A percentile compares a stretch with the other conserved stretches of the same genome.
These are phyloP conservation scores for Candida ipomoeae DNA, from an alignment of 805 yeast genomes.

Conservation along the genomic window DNA sequence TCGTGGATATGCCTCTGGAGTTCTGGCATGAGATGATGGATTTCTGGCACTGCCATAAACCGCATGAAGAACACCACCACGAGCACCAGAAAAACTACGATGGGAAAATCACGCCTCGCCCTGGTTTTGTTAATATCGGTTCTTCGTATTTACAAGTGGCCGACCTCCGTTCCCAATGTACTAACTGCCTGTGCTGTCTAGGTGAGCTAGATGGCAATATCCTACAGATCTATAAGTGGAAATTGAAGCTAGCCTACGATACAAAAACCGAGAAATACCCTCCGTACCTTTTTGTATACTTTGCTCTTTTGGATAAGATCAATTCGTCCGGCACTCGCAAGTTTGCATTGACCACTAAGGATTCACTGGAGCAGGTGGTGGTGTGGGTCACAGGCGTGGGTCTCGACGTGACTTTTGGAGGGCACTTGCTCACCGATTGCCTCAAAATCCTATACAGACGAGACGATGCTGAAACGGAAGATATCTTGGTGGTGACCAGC, in stretches of 20 bases:
- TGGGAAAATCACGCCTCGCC: constrained; percentile 43
- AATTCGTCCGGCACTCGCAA: constrained; percentile 37
- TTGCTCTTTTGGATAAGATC: constrained; percentile 31
- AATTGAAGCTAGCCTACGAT: constrained; percentile 28
- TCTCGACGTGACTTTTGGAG: constrained; percentile 23
- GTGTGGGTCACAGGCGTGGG: constrained; percentile 39
- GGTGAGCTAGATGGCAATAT: constrained; percentile 35
- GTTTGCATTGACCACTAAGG: constrained; percentile 19
- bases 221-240: constrained; percentile 53
- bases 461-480: constrained; percentile 7
- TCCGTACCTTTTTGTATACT: constrained; percentile 19
- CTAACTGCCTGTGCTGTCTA: constrained; percentile 30
- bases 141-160: constrained; percentile 49
- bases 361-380: constrained; percentile 15
- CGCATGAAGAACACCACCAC: constrained; percentile 31
- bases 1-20: constrained; percentile 81
- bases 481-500: constrained; percentile 10
- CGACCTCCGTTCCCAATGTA: constrained; percentile 27
- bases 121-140: constrained; percentile 48
- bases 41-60: constrained; percentile 95
- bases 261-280: constrained; percentile 16
- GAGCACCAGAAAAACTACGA: constrained; percentile 21
- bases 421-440: constrained; percentile 17
- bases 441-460: constrained; percentile 27
- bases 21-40: constrained; percentile 95